Evolutionary conservation across 2,329 filamentous ascomycete species (phyloP), one percentile per base, ranked within the genome.

Genomic region (Annulohypoxylon truncatum): DNA sequence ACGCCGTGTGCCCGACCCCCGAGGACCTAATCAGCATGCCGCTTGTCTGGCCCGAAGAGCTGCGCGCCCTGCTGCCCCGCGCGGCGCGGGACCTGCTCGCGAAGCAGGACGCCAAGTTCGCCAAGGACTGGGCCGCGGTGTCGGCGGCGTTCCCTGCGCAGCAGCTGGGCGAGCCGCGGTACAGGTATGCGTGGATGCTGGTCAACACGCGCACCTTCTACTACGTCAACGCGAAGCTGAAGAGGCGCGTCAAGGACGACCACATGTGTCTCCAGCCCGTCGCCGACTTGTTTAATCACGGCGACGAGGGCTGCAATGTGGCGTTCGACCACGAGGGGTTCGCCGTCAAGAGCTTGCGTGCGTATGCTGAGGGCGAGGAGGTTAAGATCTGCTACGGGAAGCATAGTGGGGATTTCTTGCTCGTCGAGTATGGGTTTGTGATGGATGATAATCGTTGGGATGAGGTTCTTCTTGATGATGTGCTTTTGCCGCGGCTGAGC

Each of bases 321-420:
- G 74, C 80, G 2, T 87, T 86, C 71, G 80, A 83, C 47, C 67
- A 77, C 0, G 76, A 78, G 0, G 83, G 83, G 4, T 92, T 88
- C 78, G 82, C 80, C 22, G 82, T 92, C 48, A 82, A 78, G 15
- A 83, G 87, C 2, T 79, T 83, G 48, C 77, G 80, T 1, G 74
- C 79, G 0, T 89, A 90, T 72, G 76, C 75, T 1, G 72, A 76
- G 1, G 89, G 88, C 7, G 86, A 91, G 18, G 91, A 94, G 78
- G 79, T 94, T 0, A 87, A 85, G 64, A 87, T 92, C 24, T 88
- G 85, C 26, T 94, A 94, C 72, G 92, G 92, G 2, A 76, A 83
- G 0, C 91, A 94, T 75, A 84, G 84, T 26, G 92, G 92, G 67
- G 91, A 94, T 74, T 91, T 92, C 70, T 78, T 94, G 15, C 83